Conservation (phyloP, 169 alveolate genomes). For the Perkinsus chesapeaki region DNA sequence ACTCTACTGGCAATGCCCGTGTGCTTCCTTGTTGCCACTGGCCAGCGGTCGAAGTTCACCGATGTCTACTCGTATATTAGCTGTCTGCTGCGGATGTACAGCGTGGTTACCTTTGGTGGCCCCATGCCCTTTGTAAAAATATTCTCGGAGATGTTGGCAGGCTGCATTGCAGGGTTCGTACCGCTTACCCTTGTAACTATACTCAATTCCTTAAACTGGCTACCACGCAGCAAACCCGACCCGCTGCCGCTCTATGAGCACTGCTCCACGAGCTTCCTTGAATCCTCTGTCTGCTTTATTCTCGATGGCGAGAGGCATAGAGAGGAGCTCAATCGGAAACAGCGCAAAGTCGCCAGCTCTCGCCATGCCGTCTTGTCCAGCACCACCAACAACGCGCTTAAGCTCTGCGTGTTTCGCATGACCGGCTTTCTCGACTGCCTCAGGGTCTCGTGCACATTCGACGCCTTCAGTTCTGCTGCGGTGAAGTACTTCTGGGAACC, state of each 20-base stretch:
- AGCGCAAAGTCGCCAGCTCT: background rate
- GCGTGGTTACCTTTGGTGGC: background rate
- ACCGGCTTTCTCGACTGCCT: background rate
- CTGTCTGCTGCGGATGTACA: background rate
- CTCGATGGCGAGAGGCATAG: background rate
- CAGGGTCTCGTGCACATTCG: background rate
- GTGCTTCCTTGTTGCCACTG: background rate
- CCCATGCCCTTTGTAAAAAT: background rate
- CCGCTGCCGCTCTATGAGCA: background rate
- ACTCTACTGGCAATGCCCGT: background rate
- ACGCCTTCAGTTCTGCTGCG: background rate
- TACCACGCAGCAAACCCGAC: background rate
- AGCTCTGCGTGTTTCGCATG: background rate
- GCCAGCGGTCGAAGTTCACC: background rate
- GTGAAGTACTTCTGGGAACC: constrained; percentile 3
- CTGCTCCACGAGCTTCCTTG: background rate
- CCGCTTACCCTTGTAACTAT: background rate
- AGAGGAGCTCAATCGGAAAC: background rate
- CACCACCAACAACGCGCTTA: background rate
- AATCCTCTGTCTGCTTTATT: background rate
- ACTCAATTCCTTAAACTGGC: background rate
- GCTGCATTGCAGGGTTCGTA: background rate
- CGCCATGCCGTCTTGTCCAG: background rate
- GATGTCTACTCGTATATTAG: background rate
- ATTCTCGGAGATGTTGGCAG: background rate